Evolutionary conservation across 139 green algal genomes (phyloP).

Genomic region (Marvania coccoides): DNA sequence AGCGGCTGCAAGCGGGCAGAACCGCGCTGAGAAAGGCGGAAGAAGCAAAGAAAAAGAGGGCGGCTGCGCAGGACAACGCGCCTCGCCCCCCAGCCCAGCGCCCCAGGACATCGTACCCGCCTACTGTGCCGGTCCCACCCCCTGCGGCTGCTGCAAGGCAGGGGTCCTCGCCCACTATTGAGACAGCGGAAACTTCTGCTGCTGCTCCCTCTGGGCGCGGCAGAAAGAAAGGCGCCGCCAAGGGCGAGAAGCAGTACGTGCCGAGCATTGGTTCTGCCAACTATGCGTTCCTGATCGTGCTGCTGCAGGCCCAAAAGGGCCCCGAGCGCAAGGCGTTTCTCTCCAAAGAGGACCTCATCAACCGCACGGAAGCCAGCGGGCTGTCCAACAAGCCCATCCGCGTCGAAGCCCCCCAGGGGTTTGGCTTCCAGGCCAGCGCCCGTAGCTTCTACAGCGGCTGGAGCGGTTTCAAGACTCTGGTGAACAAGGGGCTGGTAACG

Average conservation of each 20-base stretch:
- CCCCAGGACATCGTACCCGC: not conserved
- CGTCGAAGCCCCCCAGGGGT: conserved; percentile 6
- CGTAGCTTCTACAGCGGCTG: conserved; percentile 23
- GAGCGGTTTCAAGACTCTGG: conserved; percentile 13
- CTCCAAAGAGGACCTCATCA: conserved; percentile 52
- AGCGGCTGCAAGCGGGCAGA: not conserved
- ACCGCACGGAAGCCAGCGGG: conserved; percentile 38
- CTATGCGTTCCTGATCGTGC: conserved; percentile 62
- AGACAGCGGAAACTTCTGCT: not conserved
- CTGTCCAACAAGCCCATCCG: conserved; percentile 36
- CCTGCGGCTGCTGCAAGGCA: not conserved
- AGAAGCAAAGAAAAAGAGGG: not conserved
- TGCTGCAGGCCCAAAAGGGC: conserved; percentile 29
- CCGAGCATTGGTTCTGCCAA: conserved; percentile 49
- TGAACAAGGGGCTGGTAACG: conserved; percentile 5
- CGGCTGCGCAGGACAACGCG: not conserved
- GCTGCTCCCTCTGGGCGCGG: not conserved
- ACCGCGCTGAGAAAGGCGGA: not conserved
- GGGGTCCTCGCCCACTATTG: not conserved
- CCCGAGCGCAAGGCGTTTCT: conserved; percentile 13
- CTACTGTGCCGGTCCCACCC: not conserved
- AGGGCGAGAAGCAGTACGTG: conserved; percentile 41
- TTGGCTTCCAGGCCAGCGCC: no score
- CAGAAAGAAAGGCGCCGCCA: not conserved
- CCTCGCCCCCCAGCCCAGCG: not conserved